A percentile compares a stretch with the other conserved stretches of the same genome.
phyloP scores from a whole-genome alignment of 2,329 filamentous ascomycete genomes.

The Diaporthe ilicicola region DNA sequence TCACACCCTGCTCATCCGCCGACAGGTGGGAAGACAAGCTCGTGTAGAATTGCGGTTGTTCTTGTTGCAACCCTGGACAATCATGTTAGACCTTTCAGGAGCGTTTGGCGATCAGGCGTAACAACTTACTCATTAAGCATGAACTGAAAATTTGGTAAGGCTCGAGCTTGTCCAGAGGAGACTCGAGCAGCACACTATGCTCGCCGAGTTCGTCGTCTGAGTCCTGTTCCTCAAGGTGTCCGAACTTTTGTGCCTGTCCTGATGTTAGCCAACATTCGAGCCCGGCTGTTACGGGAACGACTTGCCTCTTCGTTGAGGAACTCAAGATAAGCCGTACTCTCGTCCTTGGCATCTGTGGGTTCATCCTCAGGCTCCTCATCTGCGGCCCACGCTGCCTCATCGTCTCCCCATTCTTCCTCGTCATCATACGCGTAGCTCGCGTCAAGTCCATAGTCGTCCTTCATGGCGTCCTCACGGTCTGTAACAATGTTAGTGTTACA shows the following conservation, averaged over 20 bases:
- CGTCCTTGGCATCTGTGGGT: constrained; percentile 77
- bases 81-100: constrained; percentile 41
- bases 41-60: constrained; percentile 89
- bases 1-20: constrained; percentile 80
- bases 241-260: constrained; percentile 82
- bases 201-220: constrained; percentile 91
- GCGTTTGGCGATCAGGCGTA: not conserved
- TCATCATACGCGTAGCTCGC: constrained; percentile 70
- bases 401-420: constrained; percentile 84
- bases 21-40: constrained; percentile 81
- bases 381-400: constrained; percentile 81
- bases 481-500: constrained; percentile 38
- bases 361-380: constrained; percentile 77
- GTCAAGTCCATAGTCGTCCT: constrained; percentile 83
- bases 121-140: constrained; percentile 79
- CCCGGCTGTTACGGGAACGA: constrained; percentile 7
- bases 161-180: constrained; percentile 93
- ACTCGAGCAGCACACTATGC: constrained; percentile 91
- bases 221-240: constrained; percentile 69
- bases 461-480: constrained; percentile 91
- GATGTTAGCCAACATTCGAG: constrained; percentile 35
- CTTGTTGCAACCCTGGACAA: constrained; percentile 79
- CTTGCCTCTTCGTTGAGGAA: constrained; percentile 90
- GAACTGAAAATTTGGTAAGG: constrained; percentile 90
- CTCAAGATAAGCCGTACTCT: constrained; percentile 93